Conservation (phyloP, 106 monocot genomes). For the Acorus calamus region DNA sequence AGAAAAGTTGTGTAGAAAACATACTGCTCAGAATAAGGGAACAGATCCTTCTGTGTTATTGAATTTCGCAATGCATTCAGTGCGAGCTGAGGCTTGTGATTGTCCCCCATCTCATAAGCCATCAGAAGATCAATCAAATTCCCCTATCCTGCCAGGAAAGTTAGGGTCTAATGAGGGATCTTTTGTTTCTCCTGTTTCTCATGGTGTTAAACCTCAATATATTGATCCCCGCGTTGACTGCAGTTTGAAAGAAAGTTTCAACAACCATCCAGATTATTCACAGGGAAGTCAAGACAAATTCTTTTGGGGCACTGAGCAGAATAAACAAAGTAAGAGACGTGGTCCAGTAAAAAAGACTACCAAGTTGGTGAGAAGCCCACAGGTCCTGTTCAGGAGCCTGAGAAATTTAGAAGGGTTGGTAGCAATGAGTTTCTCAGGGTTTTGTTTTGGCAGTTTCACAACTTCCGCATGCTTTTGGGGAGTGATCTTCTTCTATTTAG, state of each 20-base stretch:
- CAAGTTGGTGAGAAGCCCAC: conserved; percentile 63
- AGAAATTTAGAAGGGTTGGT: conserved; percentile 51
- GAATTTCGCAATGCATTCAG: conserved; percentile 97
- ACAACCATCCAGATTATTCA: conserved; percentile 13
- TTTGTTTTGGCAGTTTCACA: conserved; percentile 92
- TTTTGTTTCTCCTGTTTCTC: conserved; percentile 25
- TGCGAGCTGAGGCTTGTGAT: conserved; percentile 98
- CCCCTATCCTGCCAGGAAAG: conserved; percentile 49
- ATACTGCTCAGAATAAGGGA: conserved; percentile 47
- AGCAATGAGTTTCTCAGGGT: conserved; percentile 74
- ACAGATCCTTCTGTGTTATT: conserved; percentile 72
- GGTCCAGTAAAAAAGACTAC: conserved; percentile 29
- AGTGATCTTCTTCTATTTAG: conserved; percentile 92
- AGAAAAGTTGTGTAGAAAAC: conserved; percentile 75
- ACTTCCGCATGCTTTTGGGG: conserved; percentile 96
- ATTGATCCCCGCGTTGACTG: conserved; percentile 12
- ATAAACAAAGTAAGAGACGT: conserved; percentile 29
- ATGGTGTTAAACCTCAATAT: conserved; percentile 27
- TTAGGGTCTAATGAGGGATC: conserved; percentile 33
- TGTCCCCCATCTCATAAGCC: conserved; percentile 74
- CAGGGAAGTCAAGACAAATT: conserved; percentile 31
- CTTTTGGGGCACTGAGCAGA: conserved; percentile 35
- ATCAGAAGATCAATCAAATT: conserved; percentile 25
- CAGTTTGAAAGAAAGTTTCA: conserved; percentile 7
- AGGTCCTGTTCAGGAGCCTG: conserved; percentile 61